phyloP scores from a whole-genome alignment of 768 basidiomycete species.

The Mycena epipterygia region DNA sequence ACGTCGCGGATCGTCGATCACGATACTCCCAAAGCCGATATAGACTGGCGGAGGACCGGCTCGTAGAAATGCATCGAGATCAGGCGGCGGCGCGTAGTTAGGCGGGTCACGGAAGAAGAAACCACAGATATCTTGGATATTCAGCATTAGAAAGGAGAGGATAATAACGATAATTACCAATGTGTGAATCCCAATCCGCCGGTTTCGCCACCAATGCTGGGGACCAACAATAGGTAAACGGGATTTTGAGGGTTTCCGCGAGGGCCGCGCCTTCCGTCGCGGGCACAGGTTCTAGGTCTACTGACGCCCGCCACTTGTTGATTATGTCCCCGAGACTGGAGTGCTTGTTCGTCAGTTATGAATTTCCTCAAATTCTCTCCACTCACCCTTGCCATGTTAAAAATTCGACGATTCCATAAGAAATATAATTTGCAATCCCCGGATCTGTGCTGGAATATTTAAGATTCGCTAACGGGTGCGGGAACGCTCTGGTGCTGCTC shows the following conservation, averaged over 20 bases:
- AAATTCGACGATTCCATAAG: slow-evolving; percentile 57
- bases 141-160: slow-evolving; percentile 41
- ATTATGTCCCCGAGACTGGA: slow-evolving; percentile 60
- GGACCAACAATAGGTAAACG: slow-evolving; percentile 59
- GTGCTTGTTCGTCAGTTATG: background rate
- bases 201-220: slow-evolving; percentile 56
- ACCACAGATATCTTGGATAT: slow-evolving; percentile 54
- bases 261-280: slow-evolving; percentile 51
- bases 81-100: slow-evolving; percentile 47
- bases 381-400: slow-evolving; percentile 57
- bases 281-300: slow-evolving; percentile 53
- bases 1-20: slow-evolving; percentile 21
- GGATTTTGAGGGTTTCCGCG: slow-evolving; percentile 53
- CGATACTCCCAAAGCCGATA: slow-evolving; percentile 57
- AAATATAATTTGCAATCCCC: slow-evolving; percentile 57
- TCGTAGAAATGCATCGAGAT: slow-evolving; percentile 50
- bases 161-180: slow-evolving; percentile 53
- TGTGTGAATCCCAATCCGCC: slow-evolving; percentile 56
- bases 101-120: slow-evolving; percentile 57
- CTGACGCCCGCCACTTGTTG: slow-evolving; percentile 54
- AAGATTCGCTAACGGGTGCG: slow-evolving; percentile 62
- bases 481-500: slow-evolving; percentile 53
- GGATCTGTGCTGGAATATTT: slow-evolving; percentile 52
- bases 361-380: background rate
- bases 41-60: slow-evolving; percentile 54